Percentiles rank a stretch among this genome's conserved stretches.
Evolutionary conservation across 495 filamentous ascomycete genomes (phyloP).

Genomic region (Lophiostoma macrostomum): DNA sequence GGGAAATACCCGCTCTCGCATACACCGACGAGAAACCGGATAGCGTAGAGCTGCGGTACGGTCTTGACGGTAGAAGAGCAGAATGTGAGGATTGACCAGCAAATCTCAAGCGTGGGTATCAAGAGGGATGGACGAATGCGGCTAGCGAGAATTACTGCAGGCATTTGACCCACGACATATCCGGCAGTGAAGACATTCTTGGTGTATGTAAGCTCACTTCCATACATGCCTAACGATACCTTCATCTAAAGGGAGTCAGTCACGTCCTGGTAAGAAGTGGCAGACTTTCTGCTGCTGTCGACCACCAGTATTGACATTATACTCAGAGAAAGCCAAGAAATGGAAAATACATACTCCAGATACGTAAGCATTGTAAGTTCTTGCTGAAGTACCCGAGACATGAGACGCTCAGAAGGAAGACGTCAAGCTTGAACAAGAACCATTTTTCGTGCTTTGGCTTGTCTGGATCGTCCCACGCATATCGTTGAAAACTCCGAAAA

Average conservation of each 20-base stretch:
- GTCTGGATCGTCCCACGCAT: slow-evolving; percentile 19
- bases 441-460: slow-evolving; percentile 19
- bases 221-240: slow-evolving; percentile 56
- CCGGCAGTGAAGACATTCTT: slow-evolving; percentile 39
- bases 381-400: slow-evolving; percentile 41
- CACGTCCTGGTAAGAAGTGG: no score
- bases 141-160: slow-evolving; percentile 8
- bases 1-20: no score
- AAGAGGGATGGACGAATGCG: slow-evolving; percentile 30
- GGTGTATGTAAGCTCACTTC: slow-evolving; percentile 48
- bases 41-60: not conserved
- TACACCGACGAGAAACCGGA: slow-evolving; percentile 2
- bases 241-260: slow-evolving; percentile 43
- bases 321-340: no score
- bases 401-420: slow-evolving; percentile 33
- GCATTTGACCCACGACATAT: slow-evolving; percentile 23
- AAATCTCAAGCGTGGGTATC: not conserved
- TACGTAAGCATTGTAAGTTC: slow-evolving; percentile 50
- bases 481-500: slow-evolving; percentile 13
- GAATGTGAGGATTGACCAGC: not conserved
- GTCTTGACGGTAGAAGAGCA: not conserved
- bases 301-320: no score
- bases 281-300: no score
- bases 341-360: slow-evolving; percentile 46
- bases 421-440: slow-evolving; percentile 36